A percentile compares a stretch with the other conserved stretches of the same genome.
Evolutionary conservation across 2,329 filamentous ascomycete genomes (phyloP).

Genomic region (Sporothrix phasma): DNA sequence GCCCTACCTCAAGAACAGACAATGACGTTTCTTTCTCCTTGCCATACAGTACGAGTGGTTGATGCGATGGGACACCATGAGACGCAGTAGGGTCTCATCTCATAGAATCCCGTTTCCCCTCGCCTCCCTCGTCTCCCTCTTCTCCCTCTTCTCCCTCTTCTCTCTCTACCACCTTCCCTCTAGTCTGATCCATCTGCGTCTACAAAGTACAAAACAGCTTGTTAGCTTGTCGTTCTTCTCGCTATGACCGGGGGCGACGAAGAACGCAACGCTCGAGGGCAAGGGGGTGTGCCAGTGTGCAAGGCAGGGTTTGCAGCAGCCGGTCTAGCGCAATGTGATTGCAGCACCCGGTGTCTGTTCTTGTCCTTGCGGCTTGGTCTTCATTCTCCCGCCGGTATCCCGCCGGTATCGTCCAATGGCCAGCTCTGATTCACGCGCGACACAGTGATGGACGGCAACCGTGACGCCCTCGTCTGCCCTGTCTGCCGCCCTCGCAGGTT

Average conservation of each 20-base stretch:
- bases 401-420: not conserved
- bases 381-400: not conserved
- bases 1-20: too few relatives aligned
- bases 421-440: not conserved
- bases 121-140: too few relatives aligned
- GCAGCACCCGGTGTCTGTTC: not conserved
- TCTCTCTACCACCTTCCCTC: too few relatives aligned
- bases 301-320: not conserved
- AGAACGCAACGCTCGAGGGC: not conserved
- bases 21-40: not conserved
- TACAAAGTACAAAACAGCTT: too few relatives aligned
- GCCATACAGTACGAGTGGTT: not conserved
- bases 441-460: not conserved
- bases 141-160: not conserved
- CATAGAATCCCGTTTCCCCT: not conserved
- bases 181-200: too few relatives aligned
- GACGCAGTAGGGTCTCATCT: not conserved
- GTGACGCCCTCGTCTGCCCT: not conserved
- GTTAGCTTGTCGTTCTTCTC: not conserved
- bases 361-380: not conserved
- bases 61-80: conserved; percentile 2
- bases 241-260: not conserved
- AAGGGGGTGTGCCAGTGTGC: not conserved
- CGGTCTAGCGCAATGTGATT: not conserved
- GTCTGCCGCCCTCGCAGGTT: not conserved